phyloP scores from a whole-genome alignment of 2,329 filamentous ascomycete species.

The Epichloe amarillans region DNA sequence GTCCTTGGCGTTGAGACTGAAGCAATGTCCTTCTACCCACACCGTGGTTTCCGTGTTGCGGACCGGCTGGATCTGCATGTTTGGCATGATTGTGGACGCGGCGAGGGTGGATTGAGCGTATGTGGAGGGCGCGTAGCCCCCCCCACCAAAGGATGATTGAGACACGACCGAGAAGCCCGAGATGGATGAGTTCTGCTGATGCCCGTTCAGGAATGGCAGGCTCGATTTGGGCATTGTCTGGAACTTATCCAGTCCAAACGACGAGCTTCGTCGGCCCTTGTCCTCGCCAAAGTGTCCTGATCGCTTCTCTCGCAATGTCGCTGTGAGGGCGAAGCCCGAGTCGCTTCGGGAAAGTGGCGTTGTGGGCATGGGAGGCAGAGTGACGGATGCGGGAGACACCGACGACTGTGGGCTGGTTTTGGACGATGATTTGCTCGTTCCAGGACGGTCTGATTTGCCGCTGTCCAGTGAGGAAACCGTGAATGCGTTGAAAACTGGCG shows the following conservation, averaged over 20 bases:
- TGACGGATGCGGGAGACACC: slow-evolving; percentile 63
- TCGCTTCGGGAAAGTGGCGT: slow-evolving; percentile 82
- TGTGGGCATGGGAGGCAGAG: slow-evolving; percentile 62
- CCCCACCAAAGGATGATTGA: slow-evolving; percentile 51
- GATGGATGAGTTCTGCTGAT: slow-evolving; percentile 45
- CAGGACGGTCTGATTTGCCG: slow-evolving; percentile 58
- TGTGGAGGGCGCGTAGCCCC: slow-evolving; percentile 66
- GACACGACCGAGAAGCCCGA: slow-evolving; percentile 49
- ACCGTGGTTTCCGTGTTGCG: slow-evolving; percentile 65
- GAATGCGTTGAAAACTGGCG: slow-evolving; percentile 85
- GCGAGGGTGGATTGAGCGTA: slow-evolving; percentile 79
- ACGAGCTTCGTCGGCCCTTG: slow-evolving; percentile 77
- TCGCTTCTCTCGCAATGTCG: slow-evolving; percentile 82
- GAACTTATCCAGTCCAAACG: slow-evolving; percentile 67
- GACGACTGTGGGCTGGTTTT: slow-evolving; percentile 50
- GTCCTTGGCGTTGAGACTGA: slow-evolving; percentile 52
- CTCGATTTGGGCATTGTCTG: slow-evolving; percentile 55
- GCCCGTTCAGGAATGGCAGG: slow-evolving; percentile 58
- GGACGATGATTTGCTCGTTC: slow-evolving; percentile 55
- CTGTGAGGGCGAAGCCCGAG: slow-evolving; percentile 76
- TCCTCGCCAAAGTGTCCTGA: slow-evolving; percentile 82
- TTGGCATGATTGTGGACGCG: slow-evolving; percentile 77
- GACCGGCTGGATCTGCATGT: slow-evolving; percentile 67
- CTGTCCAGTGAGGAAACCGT: slow-evolving; percentile 58
- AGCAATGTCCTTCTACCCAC: slow-evolving; percentile 77